Base-by-base conservation (phyloP, 1,284 basidiomycete genomes). In the Tilletia setariae region DNA sequence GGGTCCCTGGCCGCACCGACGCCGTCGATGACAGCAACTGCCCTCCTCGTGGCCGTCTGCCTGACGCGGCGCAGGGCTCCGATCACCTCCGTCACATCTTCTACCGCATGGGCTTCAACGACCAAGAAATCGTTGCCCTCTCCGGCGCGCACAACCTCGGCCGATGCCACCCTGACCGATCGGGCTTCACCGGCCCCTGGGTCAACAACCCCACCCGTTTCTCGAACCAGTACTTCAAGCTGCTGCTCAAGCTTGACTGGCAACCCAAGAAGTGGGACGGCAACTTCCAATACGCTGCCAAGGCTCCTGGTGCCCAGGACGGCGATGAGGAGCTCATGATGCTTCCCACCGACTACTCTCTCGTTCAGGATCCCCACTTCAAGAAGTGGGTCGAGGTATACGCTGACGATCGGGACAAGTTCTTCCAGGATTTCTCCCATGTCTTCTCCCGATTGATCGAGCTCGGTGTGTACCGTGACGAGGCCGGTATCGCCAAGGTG, bases 91-190 rank as follows among this genome's bases (percentile, higher is more conserved):
- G 86, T 40, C 80, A 85, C 68, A 82, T 86, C 67, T 86, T 86
- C 76, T 83, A 85, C 59, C 79, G 85, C 61, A 86, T 86, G 85
- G 86, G 85, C 59, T 86, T 85, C 79, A 84, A 84, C 70, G 86
- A 84, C 70, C 83, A 86, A 75, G 87, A 88, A 79, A 86, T 87
- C 32, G 86, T 87, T 13, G 86, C 86, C 0, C 83, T 87, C 3
- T 84, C 83, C 16, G 86, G 87, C 3, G 86, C 86, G 6, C 86
- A 87, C 79, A 84, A 84, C 67, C 79, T 87, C 23, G 86, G 86
- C 1, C 72, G 79, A 32, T 82, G 80, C 73, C 80, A 82, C 72
- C 53, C 66, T 2, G 71, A 82, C 64, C 70, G 76, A 28, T 78
- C 75, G 49, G 80, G 80, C 43, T 82, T 80, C 68, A 73, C 79